Percentiles rank a stretch among this genome's conserved stretches.
Conservation (phyloP, 768 basidiomycete species). For the Zangia roseola region DNA sequence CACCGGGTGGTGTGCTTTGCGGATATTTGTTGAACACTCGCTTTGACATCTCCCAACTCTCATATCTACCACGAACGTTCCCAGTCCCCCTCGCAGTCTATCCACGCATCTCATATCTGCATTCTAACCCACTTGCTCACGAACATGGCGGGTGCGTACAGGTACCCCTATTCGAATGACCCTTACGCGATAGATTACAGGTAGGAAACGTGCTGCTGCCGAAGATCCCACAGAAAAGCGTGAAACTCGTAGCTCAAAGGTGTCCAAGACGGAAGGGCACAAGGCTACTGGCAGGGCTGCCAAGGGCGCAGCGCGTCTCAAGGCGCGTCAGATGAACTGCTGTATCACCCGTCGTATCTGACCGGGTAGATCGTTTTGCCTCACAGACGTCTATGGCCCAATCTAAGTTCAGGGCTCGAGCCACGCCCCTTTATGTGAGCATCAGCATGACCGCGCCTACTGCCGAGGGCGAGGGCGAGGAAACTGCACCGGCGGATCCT, state of each 20-base stretch:
- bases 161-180: slow-evolving; percentile 11
- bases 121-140: background rate
- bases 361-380: background rate
- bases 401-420: slow-evolving; percentile 59
- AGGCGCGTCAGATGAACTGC: slow-evolving; percentile 35
- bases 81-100: background rate
- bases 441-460: slow-evolving; percentile 64
- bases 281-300: slow-evolving; percentile 33
- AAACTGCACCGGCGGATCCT: slow-evolving; percentile 44
- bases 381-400: slow-evolving; percentile 46
- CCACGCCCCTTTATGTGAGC: slow-evolving; percentile 66
- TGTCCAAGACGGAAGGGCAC: slow-evolving; percentile 43
- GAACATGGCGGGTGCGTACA: slow-evolving; percentile 31
- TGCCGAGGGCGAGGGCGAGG: slow-evolving; percentile 30
- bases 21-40: slow-evolving; percentile 23
- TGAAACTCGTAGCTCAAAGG: slow-evolving; percentile 49
- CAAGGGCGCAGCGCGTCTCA: slow-evolving; percentile 43
- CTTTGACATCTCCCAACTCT: slow-evolving; percentile 20
- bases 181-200: slow-evolving; percentile 16
- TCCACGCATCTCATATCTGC: background rate
- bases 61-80: slow-evolving; percentile 3
- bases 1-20: slow-evolving; percentile 19
- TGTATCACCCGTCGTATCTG: background rate
- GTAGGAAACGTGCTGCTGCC: slow-evolving; percentile 48
- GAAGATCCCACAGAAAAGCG: slow-evolving; percentile 32